These are phyloP conservation scores for Pilobolus umbonatus DNA, from an alignment of 192 early-diverging fungal species.

Conservation along the genomic window DNA sequence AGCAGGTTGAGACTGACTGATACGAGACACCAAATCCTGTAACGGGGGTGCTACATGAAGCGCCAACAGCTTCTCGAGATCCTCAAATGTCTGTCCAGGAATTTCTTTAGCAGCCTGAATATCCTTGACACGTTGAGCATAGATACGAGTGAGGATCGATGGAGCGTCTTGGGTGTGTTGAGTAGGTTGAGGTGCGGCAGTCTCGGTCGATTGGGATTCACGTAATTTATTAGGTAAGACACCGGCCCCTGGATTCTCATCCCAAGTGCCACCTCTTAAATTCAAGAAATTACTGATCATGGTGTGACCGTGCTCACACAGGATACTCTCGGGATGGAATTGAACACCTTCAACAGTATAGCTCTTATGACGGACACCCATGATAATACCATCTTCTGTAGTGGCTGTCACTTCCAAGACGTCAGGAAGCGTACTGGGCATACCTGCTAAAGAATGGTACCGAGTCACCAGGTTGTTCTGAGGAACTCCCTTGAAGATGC, in stretches of 20 bases:
- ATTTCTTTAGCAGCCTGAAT: constrained; percentile 60
- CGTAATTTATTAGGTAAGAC: constrained; percentile 27
- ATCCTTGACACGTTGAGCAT: constrained; percentile 76
- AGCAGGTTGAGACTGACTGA: constrained; percentile 61
- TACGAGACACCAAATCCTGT: constrained; percentile 74
- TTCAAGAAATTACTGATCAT: constrained; percentile 90
- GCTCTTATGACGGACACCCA: constrained; percentile 91
- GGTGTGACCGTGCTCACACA: constrained; percentile 83
- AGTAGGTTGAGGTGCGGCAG: constrained; percentile 11
- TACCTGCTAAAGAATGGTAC: constrained; percentile 95
- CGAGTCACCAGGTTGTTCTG: constrained; percentile 87
- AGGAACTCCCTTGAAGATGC: constrained; percentile 78
- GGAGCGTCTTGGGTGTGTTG: constrained; percentile 37
- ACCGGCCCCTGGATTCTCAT: constrained; percentile 50
- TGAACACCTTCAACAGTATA: constrained; percentile 95
- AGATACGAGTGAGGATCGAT: constrained; percentile 79
- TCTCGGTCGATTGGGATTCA: neutral
- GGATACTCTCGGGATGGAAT: constrained; percentile 97
- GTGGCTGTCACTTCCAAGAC: constrained; percentile 84
- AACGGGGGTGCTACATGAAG: constrained; percentile 68
- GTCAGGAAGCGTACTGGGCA: constrained; percentile 74
- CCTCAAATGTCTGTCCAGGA: constrained; percentile 68
- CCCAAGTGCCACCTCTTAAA: constrained; percentile 87
- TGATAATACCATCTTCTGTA: constrained; percentile 78
- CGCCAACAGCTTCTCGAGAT: constrained; percentile 65